Conservation (phyloP, 768 basidiomycete genomes). For the Termitomyces sp. region DNA sequence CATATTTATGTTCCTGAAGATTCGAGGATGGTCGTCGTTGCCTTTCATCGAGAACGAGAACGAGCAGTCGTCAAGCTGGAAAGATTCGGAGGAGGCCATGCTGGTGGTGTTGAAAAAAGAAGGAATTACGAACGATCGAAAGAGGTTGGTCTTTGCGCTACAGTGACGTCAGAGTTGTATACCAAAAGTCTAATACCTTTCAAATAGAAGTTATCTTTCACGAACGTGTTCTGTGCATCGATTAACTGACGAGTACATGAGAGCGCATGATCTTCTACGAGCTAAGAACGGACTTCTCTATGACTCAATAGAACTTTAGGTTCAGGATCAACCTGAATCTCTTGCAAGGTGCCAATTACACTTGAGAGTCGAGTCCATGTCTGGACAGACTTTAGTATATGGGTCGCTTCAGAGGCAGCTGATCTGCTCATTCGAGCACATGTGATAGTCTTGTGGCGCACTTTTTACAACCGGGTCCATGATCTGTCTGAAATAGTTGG, state of each 20-base stretch:
- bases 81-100: not conserved
- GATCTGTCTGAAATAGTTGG: not conserved
- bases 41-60: not conserved
- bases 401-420: not conserved
- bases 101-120: not conserved
- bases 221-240: not conserved
- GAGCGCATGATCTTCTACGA: not conserved
- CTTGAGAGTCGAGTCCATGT: not conserved
- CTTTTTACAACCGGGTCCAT: not conserved
- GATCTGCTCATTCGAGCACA: not conserved
- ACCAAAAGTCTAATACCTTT: not conserved
- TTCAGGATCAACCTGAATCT: not conserved
- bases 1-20: conserved; percentile 3
- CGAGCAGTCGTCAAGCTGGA: not conserved
- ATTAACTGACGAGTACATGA: no score
- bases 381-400: not conserved
- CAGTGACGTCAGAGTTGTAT: not conserved
- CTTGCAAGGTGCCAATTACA: not conserved
- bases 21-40: conserved; percentile 6
- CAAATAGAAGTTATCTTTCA: not conserved
- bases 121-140: not conserved
- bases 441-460: not conserved
- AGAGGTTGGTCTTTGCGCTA: not conserved
- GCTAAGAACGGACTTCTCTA: not conserved
- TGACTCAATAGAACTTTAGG: not conserved